phyloP scores from a whole-genome alignment of 331 rosid genomes.

The Arachis monticola region DNA sequence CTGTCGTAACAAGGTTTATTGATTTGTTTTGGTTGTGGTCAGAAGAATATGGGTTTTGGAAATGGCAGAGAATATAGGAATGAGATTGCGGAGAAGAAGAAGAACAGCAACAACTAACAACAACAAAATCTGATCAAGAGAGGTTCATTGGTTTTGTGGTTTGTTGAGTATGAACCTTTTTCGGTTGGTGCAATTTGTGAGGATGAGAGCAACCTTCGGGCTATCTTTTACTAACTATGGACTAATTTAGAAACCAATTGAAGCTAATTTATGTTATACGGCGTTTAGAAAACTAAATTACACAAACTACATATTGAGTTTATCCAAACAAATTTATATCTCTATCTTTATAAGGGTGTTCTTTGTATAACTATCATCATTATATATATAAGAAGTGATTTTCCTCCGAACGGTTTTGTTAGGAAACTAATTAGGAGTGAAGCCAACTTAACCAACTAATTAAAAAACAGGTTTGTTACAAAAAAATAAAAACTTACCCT shows the following conservation, averaged over 20 bases:
- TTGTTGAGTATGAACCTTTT: not conserved
- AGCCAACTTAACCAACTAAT: too few species aligned
- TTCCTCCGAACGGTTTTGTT: too few species aligned
- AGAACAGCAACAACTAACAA: not conserved
- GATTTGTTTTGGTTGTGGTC: not conserved
- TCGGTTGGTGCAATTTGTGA: slow-evolving; percentile 13
- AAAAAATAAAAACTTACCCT: too few species aligned
- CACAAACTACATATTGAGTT: too few species aligned
- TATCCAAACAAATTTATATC: not conserved
- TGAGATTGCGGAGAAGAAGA: not conserved
- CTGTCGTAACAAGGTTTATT: slow-evolving; percentile 36
- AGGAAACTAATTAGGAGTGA: too few species aligned
- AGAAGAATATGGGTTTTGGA: slow-evolving; percentile 29
- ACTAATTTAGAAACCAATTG: slow-evolving; percentile 38
- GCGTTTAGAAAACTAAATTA: not conserved
- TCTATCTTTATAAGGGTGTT: not conserved
- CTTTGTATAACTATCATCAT: not conserved
- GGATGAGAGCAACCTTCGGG: slow-evolving; percentile 50
- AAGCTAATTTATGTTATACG: not conserved
- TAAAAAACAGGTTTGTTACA: too few species aligned
- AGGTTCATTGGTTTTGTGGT: slow-evolving; percentile 13
- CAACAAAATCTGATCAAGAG: slow-evolving; percentile 35
- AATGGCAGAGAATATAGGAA: slow-evolving; percentile 18
- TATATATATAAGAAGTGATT: too few species aligned
- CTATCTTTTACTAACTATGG: slow-evolving; percentile 44